A percentile compares a stretch with the other conserved stretches of the same genome.
phyloP scores from a whole-genome alignment of 2,329 filamentous ascomycete genomes.

The Hirsutella minnesotensis region DNA sequence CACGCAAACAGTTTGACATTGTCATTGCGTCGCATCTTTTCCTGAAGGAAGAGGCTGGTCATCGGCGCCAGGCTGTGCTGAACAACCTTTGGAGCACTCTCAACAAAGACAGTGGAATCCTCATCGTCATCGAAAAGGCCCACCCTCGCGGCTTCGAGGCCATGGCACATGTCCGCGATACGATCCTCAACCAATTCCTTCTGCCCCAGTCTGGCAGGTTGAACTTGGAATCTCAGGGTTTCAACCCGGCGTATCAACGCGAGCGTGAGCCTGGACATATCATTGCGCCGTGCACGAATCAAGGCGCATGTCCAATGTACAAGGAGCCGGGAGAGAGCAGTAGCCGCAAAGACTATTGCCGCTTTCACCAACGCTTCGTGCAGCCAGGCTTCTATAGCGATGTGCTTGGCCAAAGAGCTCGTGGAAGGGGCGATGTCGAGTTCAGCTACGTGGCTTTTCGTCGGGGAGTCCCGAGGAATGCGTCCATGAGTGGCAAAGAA shows the following conservation, averaged over 20 bases:
- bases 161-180: slow-evolving; percentile 71
- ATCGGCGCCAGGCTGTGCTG: slow-evolving; percentile 64
- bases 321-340: slow-evolving; percentile 51
- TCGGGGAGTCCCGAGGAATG: slow-evolving; percentile 45
- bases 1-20: slow-evolving; percentile 74
- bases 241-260: slow-evolving; percentile 26
- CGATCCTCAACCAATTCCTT: slow-evolving; percentile 66
- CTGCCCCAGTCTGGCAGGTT: slow-evolving; percentile 30
- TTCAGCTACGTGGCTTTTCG: slow-evolving; percentile 85
- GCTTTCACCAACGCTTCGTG: slow-evolving; percentile 80
- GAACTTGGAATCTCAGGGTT: slow-evolving; percentile 20
- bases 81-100: slow-evolving; percentile 85
- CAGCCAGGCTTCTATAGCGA: slow-evolving; percentile 72
- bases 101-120: slow-evolving; percentile 71
- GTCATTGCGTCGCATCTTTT: slow-evolving; percentile 82
- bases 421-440: slow-evolving; percentile 80
- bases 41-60: slow-evolving; percentile 63
- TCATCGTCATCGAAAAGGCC: slow-evolving; percentile 84
- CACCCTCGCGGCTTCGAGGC: slow-evolving; percentile 86
- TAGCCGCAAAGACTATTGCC: slow-evolving; percentile 82
- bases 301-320: slow-evolving; percentile 84
- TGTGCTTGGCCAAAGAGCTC: slow-evolving; percentile 54
- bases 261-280: slow-evolving; percentile 51
- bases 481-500: slow-evolving; percentile 33
- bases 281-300: slow-evolving; percentile 76